Conservation (phyloP, 2,329 filamentous ascomycete genomes). For the Aciculosporium take region DNA sequence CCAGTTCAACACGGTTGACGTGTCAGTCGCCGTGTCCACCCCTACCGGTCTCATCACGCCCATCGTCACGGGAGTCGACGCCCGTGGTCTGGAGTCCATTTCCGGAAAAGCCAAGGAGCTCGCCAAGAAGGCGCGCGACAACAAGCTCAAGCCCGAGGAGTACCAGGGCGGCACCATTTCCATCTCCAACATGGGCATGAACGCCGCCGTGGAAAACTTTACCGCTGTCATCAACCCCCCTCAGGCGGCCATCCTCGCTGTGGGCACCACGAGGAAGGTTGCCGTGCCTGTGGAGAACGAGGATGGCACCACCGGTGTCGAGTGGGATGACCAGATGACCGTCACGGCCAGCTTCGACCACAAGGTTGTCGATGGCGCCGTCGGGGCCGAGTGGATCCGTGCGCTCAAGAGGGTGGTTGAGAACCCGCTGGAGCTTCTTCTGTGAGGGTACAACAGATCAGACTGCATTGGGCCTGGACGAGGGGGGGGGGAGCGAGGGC, state of each 20-base stretch:
- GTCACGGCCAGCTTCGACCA: slow-evolving; percentile 96
- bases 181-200: slow-evolving; percentile 99
- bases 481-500: not conserved
- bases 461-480: not conserved
- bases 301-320: slow-evolving; percentile 59
- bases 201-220: slow-evolving; percentile 87
- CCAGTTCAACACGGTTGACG: slow-evolving; percentile 83
- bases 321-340: slow-evolving; percentile 95
- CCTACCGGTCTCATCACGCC: slow-evolving; percentile 92
- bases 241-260: slow-evolving; percentile 86
- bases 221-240: slow-evolving; percentile 98
- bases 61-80: slow-evolving; percentile 82
- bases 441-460: no score
- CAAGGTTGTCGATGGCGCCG: slow-evolving; percentile 93
- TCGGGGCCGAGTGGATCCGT: slow-evolving; percentile 91
- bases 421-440: slow-evolving; percentile 87
- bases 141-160: slow-evolving; percentile 98
- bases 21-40: slow-evolving; percentile 90
- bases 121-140: slow-evolving; percentile 86
- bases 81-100: slow-evolving; percentile 76
- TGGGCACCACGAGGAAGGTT: slow-evolving; percentile 92
- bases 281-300: slow-evolving; percentile 74
- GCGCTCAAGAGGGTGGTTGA: slow-evolving; percentile 96
- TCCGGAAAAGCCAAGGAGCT: slow-evolving; percentile 87
- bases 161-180: slow-evolving; percentile 98